Percentiles rank a stretch among this genome's conserved stretches.
Conservation (phyloP, 2,329 filamentous ascomycete species). For the Pseudogymnoascus sp. region DNA sequence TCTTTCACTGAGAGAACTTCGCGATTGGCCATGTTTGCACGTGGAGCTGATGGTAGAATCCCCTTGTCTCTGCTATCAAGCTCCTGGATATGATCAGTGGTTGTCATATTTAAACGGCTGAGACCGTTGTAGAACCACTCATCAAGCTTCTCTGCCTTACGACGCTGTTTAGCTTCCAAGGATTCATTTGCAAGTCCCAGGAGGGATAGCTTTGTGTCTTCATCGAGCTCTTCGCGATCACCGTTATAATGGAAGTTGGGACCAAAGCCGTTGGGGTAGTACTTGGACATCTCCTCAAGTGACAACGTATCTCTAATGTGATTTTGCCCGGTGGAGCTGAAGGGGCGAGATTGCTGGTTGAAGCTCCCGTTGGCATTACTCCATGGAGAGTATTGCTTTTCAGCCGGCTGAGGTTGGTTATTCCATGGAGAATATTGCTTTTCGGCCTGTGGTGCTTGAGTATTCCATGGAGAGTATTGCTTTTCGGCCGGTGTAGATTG, state of each 20-base stretch:
- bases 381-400: not conserved
- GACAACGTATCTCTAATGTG: conserved; percentile 24
- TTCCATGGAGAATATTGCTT: not conserved
- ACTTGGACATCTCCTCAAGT: conserved; percentile 18
- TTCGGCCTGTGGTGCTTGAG: not conserved
- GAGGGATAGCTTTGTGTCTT: conserved; percentile 4
- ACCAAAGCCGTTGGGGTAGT: conserved; percentile 25
- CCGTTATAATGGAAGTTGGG: conserved; percentile 17
- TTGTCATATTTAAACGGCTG: conserved; percentile 22
- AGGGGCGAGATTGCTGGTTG: not conserved
- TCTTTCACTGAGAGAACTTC: conserved; percentile 19
- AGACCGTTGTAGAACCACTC: conserved; percentile 27
- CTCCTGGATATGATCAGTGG: conserved; percentile 21
- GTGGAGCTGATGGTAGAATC: not conserved
- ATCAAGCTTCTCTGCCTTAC: conserved; percentile 18
- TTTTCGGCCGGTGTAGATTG: conserved; percentile 5
- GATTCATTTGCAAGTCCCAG: not conserved
- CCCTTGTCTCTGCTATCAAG: conserved; percentile 13
- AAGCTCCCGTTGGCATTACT: not conserved
- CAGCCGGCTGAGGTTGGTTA: not conserved
- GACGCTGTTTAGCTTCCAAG: conserved; percentile 10
- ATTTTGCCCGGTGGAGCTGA: conserved; percentile 5
- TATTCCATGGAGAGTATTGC: not conserved
- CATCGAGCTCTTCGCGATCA: conserved; percentile 14
- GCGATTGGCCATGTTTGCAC: not conserved